A percentile compares a stretch with the other conserved stretches of the same genome.
phyloP scores from a whole-genome alignment of 441 rosid species.

The Cnidoscolus chayamansa region DNA sequence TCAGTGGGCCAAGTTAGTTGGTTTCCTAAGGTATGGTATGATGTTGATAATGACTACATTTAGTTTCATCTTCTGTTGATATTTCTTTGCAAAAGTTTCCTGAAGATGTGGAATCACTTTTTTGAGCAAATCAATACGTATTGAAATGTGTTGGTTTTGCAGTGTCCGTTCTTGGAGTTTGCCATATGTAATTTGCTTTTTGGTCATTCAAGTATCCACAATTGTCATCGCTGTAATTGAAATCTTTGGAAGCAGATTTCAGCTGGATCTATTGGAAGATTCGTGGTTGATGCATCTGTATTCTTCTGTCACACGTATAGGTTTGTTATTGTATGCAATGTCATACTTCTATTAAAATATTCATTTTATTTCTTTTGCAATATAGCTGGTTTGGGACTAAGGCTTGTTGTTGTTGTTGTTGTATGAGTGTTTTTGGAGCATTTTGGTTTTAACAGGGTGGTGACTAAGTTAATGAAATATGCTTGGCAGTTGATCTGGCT shows the following conservation, averaged over 20 bases:
- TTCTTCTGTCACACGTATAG: conserved; percentile 38
- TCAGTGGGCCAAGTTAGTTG: conserved; percentile 47
- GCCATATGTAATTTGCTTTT: conserved; percentile 34
- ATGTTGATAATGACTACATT: not conserved
- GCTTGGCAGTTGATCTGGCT: not conserved
- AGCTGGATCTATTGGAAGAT: conserved; percentile 22
- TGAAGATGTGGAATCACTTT: not conserved
- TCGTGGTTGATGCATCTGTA: conserved; percentile 25
- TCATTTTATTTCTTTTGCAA: not conserved
- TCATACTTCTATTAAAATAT: not conserved
- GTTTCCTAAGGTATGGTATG: conserved; percentile 40
- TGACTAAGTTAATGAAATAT: not conserved
- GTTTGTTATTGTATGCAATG: conserved; percentile 24
- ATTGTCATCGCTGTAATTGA: conserved; percentile 35
- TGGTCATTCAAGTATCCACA: conserved; percentile 34
- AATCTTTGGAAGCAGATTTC: conserved; percentile 30
- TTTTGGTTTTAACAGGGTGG: conserved; percentile 1
- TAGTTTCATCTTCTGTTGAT: not conserved
- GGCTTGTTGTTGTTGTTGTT: no score
- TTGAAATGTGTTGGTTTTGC: conserved; percentile 25
- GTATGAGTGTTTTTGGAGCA: not conserved
- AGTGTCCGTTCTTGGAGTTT: conserved; percentile 37
- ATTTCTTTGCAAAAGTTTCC: not conserved
- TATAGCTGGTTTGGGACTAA: not conserved
- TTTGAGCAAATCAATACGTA: conserved; percentile 1